A percentile compares a stretch with the other conserved stretches of the same genome.
These are phyloP conservation scores for Chlorella sp. DNA, from an alignment of 139 green algal species.

Conservation along the genomic window DNA sequence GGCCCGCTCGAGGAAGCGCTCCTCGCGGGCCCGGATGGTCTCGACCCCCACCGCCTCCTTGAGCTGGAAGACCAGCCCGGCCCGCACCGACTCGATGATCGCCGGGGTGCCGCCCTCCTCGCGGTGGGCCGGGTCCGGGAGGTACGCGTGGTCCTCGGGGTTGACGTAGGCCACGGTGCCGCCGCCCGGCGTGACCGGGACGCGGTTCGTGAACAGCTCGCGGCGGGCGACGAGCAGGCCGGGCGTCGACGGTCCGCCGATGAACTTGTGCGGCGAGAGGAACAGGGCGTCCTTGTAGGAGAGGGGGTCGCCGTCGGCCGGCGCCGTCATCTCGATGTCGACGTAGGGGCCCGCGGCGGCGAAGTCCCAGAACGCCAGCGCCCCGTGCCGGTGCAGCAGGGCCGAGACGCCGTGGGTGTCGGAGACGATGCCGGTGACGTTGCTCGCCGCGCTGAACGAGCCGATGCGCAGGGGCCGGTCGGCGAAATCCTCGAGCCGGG, in stretches of 20 bases:
- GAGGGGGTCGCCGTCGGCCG: background rate
- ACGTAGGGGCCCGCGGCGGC: slow-evolving; percentile 23
- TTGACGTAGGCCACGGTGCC: background rate
- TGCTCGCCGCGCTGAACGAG: slow-evolving; percentile 26
- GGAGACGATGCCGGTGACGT: slow-evolving; percentile 28
- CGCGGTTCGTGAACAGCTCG: background rate
- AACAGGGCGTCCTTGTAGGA: background rate
- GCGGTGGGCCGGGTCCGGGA: background rate
- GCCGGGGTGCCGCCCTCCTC: background rate
- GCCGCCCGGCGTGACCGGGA: background rate
- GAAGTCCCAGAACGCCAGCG: slow-evolving; percentile 38
- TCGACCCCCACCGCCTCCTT: background rate
- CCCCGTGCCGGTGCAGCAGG: slow-evolving; percentile 22
- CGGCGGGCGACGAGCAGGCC: no score
- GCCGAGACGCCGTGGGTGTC: slow-evolving; percentile 29
- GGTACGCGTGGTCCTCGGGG: background rate
- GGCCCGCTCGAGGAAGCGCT: background rate
- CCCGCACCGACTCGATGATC: background rate
- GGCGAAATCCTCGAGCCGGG: no score
- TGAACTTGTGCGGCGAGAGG: background rate
- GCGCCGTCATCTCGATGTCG: slow-evolving; percentile 10
- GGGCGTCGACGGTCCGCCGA: no score
- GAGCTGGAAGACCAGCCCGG: background rate
- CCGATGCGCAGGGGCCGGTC: slow-evolving; percentile 24
- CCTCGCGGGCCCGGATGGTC: background rate